Evolutionary conservation across 495 filamentous ascomycete species (phyloP).

Genomic region (Penicillium crystallinum): DNA sequence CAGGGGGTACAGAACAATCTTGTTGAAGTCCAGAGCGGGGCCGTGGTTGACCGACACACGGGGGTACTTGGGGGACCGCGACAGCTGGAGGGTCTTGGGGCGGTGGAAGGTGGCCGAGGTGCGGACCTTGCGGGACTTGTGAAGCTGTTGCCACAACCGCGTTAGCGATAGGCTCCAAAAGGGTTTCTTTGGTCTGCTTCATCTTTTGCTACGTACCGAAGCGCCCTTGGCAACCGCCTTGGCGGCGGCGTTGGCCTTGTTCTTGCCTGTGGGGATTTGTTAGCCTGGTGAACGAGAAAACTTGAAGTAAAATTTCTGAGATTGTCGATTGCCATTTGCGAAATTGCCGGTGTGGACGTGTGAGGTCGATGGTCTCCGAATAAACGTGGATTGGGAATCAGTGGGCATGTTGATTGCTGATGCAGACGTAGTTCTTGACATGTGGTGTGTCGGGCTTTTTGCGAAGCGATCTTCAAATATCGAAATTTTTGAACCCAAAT

Average conservation of each 20-base stretch:
- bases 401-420: background rate
- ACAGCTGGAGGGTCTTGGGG: slow-evolving; percentile 87
- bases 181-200: slow-evolving; percentile 9
- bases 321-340: slow-evolving; percentile 8
- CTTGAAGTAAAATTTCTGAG: slow-evolving; percentile 9
- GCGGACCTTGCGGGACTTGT: slow-evolving; percentile 90
- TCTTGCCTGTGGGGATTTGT: slow-evolving; percentile 4
- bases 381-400: background rate
- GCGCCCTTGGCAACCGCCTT: slow-evolving; percentile 90
- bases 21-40: slow-evolving; percentile 88
- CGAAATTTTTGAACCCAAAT: slow-evolving; percentile 3
- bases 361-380: background rate
- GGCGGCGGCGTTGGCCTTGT: slow-evolving; percentile 83
- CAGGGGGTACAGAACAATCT: slow-evolving; percentile 77
- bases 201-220: slow-evolving; percentile 43
- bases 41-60: slow-evolving; percentile 88
- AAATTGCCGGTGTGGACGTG: background rate
- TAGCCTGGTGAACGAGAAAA: slow-evolving; percentile 8
- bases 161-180: slow-evolving; percentile 11
- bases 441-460: background rate
- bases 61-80: slow-evolving; percentile 91
- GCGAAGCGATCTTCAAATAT: slow-evolving; percentile 2
- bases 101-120: slow-evolving; percentile 94
- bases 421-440: background rate
- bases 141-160: slow-evolving; percentile 25